Conservation (phyloP, 2,329 filamentous ascomycete species). For the Stagonosporopsis tanaceti region DNA sequence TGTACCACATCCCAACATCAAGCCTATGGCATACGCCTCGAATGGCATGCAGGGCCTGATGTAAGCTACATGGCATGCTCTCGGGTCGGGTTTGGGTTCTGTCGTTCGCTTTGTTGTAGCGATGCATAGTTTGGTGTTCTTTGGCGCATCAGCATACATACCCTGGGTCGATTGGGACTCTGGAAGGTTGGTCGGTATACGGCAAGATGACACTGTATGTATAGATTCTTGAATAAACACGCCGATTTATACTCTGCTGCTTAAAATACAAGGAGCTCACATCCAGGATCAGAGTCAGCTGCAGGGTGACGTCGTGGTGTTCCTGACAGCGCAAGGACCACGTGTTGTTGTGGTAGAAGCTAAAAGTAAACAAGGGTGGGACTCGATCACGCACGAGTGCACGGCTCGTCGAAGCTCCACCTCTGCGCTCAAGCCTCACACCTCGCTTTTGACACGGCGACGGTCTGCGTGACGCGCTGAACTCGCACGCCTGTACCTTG, state of each 20-base stretch:
- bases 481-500: background rate
- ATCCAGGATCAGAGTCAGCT: background rate
- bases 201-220: conserved; percentile 14
- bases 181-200: conserved; percentile 7
- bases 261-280: background rate
- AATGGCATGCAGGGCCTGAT: conserved; percentile 81
- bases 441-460: conserved; percentile 9
- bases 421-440: conserved; percentile 14
- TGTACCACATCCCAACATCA: conserved; percentile 93
- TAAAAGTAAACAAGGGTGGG: conserved; percentile 19
- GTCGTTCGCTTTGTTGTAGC: conserved; percentile 35
- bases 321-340: conserved; percentile 8
- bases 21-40: conserved; percentile 90
- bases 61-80: conserved; percentile 50
- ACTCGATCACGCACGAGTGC: conserved; percentile 1
- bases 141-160: conserved; percentile 46
- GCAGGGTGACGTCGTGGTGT: conserved; percentile 14
- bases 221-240: conserved; percentile 18
- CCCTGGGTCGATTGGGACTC: conserved; percentile 27
- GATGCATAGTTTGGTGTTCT: conserved; percentile 49
- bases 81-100: conserved; percentile 11
- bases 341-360: conserved; percentile 13
- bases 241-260: conserved; percentile 15
- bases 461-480: conserved; percentile 3
- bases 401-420: conserved; percentile 16